Conservation (phyloP, 2,329 filamentous ascomycete genomes). For the Scytalidium lignicola region DNA sequence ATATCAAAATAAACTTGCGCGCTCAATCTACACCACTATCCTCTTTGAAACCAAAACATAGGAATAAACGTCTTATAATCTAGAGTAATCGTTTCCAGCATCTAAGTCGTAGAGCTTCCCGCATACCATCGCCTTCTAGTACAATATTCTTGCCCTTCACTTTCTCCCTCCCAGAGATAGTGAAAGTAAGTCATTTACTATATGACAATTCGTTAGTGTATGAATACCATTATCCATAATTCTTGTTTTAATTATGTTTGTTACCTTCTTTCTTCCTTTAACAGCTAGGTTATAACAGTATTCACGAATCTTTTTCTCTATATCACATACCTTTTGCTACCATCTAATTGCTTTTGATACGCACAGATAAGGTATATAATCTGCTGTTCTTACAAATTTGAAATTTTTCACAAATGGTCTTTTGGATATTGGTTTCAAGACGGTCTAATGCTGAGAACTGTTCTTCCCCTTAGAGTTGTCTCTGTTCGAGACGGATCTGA, state of each 20-base stretch:
- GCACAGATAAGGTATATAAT: slow-evolving; percentile 67
- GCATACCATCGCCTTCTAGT: slow-evolving; percentile 29
- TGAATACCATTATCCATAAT: slow-evolving; percentile 62
- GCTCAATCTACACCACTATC: slow-evolving; percentile 68
- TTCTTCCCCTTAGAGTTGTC: slow-evolving; percentile 2
- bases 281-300: slow-evolving; percentile 62
- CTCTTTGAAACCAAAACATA: slow-evolving; percentile 53
- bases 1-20: slow-evolving; percentile 78
- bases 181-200: slow-evolving; percentile 72
- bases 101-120: slow-evolving; percentile 48
- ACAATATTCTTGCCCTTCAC: slow-evolving; percentile 17
- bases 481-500: slow-evolving; percentile 40
- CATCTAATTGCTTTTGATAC: slow-evolving; percentile 68
- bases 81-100: slow-evolving; percentile 45
- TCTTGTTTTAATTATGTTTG: slow-evolving; percentile 61
- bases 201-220: slow-evolving; percentile 60
- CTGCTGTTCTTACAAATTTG: slow-evolving; percentile 70
- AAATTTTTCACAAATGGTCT: slow-evolving; percentile 63
- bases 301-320: slow-evolving; percentile 62
- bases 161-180: slow-evolving; percentile 34
- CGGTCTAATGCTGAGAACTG: too few relatives aligned
- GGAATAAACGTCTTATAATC: slow-evolving; percentile 68
- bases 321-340: slow-evolving; percentile 63
- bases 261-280: slow-evolving; percentile 56
- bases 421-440: slow-evolving; percentile 32